Percentiles rank a stretch among this genome's conserved stretches.
phyloP scores from a whole-genome alignment of 1,284 basidiomycete species.

The Tilletia setariae region DNA sequence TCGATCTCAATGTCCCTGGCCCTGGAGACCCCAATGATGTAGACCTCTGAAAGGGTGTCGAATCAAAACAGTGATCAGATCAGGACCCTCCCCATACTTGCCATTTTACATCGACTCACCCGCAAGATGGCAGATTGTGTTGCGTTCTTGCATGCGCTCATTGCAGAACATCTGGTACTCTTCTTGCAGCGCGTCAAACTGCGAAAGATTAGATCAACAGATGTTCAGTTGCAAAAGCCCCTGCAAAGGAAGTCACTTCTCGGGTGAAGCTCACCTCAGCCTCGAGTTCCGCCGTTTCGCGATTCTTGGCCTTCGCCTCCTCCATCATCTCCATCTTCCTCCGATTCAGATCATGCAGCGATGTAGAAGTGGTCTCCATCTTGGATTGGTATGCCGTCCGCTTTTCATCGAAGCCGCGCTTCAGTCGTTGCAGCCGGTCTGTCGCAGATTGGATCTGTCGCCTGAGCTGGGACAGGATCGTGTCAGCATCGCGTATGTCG shows the following conservation, averaged over 20 bases:
- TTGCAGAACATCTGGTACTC: slow-evolving; percentile 2
- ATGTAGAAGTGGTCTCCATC: slow-evolving; percentile 18
- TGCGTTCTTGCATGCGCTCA: slow-evolving; percentile 9
- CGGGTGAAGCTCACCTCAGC: not conserved
- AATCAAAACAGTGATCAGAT: no score
- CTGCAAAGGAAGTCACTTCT: not conserved
- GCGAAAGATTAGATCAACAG: not conserved
- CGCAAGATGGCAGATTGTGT: not conserved
- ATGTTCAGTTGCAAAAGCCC: not conserved
- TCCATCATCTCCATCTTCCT: slow-evolving; percentile 20
- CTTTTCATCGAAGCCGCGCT: slow-evolving; percentile 29
- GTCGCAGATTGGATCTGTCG: not conserved
- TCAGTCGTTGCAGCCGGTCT: not conserved
- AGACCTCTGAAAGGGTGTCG: slow-evolving; percentile 5
- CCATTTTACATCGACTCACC: not conserved
- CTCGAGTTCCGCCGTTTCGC: slow-evolving; percentile 9
- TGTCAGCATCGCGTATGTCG: not conserved
- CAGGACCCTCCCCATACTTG: no score
- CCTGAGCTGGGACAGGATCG: not conserved
- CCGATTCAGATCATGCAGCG: slow-evolving; percentile 20
- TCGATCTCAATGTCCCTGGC: slow-evolving; percentile 4
- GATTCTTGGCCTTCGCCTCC: slow-evolving; percentile 11
- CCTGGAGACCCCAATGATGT: not conserved
- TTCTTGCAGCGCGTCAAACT: not conserved
- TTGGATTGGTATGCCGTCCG: slow-evolving; percentile 23